Percentiles rank a stretch among this genome's conserved stretches.
These are phyloP conservation scores for Alternaria incomplexa DNA, from an alignment of 2,329 filamentous ascomycete genomes.

Conservation along the genomic window DNA sequence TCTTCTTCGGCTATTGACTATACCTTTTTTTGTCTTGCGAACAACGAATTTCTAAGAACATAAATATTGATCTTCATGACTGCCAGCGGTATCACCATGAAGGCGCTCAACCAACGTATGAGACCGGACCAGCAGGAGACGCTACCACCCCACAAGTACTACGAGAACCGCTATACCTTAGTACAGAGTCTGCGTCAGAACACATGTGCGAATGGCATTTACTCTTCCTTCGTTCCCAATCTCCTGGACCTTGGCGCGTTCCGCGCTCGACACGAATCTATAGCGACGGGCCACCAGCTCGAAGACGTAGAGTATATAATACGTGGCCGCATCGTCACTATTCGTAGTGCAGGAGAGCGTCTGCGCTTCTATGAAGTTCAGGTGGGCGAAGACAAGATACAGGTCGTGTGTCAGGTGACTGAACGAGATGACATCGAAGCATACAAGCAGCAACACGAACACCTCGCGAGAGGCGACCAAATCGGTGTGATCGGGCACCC, in stretches of 20 bases:
- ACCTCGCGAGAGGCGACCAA: background rate
- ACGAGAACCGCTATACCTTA: background rate
- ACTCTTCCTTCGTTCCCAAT: background rate
- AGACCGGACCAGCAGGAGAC: background rate
- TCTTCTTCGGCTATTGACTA: background rate
- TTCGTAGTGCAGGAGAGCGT: background rate
- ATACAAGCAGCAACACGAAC: background rate
- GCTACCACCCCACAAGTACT: background rate
- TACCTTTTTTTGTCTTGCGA: background rate
- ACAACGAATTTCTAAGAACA: background rate
- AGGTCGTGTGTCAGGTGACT: background rate
- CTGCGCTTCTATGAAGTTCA: background rate
- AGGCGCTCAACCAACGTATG: background rate
- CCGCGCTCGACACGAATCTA: background rate
- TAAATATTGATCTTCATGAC: background rate
- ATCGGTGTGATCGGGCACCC: conserved; percentile 84
- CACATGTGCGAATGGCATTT: background rate
- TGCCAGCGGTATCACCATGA: background rate
- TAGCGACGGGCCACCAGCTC: background rate
- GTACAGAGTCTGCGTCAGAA: background rate
- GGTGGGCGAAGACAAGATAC: background rate
- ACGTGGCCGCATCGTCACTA: background rate
- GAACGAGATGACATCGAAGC: background rate
- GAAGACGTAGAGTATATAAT: background rate
- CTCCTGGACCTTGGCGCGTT: background rate